These are phyloP conservation scores for Phialophora verrucosa DNA, from an alignment of 2,329 filamentous ascomycete species.

Conservation along the genomic window DNA sequence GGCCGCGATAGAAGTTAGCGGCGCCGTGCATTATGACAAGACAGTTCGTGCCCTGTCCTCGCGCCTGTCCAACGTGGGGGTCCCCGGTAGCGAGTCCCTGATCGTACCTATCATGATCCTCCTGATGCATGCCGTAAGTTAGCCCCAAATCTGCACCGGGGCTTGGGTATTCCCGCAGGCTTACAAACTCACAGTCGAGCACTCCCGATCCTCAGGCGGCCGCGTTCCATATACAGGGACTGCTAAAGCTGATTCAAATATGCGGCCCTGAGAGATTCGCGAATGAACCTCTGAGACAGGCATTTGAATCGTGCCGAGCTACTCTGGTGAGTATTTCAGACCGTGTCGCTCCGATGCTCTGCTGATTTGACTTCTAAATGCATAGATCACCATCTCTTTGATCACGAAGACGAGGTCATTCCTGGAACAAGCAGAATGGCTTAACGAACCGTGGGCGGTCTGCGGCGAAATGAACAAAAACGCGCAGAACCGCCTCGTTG, in stretches of 20 bases:
- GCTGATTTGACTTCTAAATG: too few species aligned
- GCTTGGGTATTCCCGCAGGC: not conserved
- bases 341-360: not conserved
- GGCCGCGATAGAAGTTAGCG: slow-evolving; percentile 31
- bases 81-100: slow-evolving; percentile 30
- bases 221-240: slow-evolving; percentile 31
- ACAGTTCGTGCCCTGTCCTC: slow-evolving; percentile 31
- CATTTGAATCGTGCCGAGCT: slow-evolving; percentile 33
- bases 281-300: slow-evolving; percentile 19
- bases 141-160: slow-evolving; percentile 6
- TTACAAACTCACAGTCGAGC: slow-evolving; percentile 27
- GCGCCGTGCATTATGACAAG: slow-evolving; percentile 31
- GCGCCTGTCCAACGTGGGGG: slow-evolving; percentile 27
- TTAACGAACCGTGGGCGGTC: slow-evolving; percentile 26
- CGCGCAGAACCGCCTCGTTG: slow-evolving; percentile 33
- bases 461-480: slow-evolving; percentile 26
- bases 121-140: slow-evolving; percentile 34
- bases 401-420: slow-evolving; percentile 33
- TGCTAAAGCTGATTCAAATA: slow-evolving; percentile 31
- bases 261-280: slow-evolving; percentile 31
- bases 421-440: slow-evolving; percentile 29
- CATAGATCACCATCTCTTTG: slow-evolving; percentile 29
- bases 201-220: slow-evolving; percentile 29
- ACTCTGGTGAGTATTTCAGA: slow-evolving; percentile 26
- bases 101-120: slow-evolving; percentile 34